phyloP scores from a whole-genome alignment of 306 rosid species.

The Sophora flavescens region DNA sequence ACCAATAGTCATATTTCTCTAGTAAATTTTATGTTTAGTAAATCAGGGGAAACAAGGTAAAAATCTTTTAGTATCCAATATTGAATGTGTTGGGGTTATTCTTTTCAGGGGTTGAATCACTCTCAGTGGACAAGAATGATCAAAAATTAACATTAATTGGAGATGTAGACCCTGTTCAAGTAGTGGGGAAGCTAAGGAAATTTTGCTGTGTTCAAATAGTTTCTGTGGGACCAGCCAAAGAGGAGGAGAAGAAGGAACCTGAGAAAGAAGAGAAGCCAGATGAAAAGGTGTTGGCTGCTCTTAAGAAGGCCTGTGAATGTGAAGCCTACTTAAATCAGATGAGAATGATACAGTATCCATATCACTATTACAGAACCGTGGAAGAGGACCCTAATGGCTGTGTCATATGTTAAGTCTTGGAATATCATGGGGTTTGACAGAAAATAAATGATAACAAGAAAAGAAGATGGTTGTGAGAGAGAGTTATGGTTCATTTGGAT shows the following conservation, averaged over 20 bases:
- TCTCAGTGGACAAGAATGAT: conserved; percentile 73
- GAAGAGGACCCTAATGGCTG: conserved; percentile 79
- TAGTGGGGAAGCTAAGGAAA: conserved; percentile 73
- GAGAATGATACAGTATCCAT: conserved; percentile 22
- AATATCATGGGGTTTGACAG: background rate
- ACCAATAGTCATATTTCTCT: background rate
- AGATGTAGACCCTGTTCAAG: conserved; percentile 62
- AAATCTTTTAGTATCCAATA: background rate
- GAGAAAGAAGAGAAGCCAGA: conserved; percentile 54
- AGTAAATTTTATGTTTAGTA: background rate
- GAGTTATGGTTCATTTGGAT: background rate
- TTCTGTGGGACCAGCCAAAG: conserved; percentile 81
- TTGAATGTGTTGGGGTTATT: conserved; percentile 9
- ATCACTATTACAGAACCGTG: conserved; percentile 41
- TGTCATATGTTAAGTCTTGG: conserved; percentile 62
- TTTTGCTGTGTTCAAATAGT: conserved; percentile 56
- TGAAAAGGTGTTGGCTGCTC: conserved; percentile 31
- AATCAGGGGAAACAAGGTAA: background rate
- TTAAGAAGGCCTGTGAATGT: conserved; percentile 4
- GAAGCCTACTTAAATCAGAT: conserved; percentile 23
- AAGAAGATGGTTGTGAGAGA: background rate
- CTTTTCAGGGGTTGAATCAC: conserved; percentile 74
- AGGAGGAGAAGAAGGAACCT: conserved; percentile 69
- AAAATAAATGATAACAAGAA: conserved; percentile 21
- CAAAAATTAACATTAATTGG: conserved; percentile 73